Evolutionary conservation across 2,329 filamentous ascomycete genomes (phyloP).

Genomic region (Ascochyta clinopodiicola): DNA sequence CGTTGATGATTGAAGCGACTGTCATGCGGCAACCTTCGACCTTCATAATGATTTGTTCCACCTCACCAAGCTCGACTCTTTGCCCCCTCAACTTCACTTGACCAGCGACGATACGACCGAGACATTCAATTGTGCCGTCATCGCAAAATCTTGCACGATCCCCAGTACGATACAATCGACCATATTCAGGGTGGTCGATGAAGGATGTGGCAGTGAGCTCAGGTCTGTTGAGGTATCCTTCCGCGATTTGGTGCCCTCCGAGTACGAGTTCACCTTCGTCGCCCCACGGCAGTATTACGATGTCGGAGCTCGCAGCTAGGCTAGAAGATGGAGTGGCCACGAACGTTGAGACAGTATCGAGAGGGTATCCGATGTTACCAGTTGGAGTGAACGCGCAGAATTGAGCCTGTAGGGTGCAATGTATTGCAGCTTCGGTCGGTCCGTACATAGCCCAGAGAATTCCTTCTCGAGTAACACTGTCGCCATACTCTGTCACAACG

Average conservation of each 20-base stretch:
- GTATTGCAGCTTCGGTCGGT: conserved; percentile 89
- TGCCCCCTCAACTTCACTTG: conserved; percentile 90
- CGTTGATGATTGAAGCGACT: conserved; percentile 70
- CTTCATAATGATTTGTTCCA: conserved; percentile 46
- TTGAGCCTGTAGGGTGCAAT: conserved; percentile 77
- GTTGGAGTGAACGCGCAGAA: conserved; percentile 65
- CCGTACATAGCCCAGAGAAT: conserved; percentile 94
- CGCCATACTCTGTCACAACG: conserved; percentile 81
- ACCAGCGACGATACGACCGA: conserved; percentile 78
- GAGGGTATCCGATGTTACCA: conserved; percentile 76
- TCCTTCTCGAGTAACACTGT: conserved; percentile 58
- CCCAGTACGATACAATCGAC: conserved; percentile 80
- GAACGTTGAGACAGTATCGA: conserved; percentile 82
- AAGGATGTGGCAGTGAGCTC: conserved; percentile 78
- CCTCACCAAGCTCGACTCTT: conserved; percentile 75
- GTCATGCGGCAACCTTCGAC: conserved; percentile 62
- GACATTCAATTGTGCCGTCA: conserved; percentile 78
- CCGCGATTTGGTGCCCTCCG: conserved; percentile 79
- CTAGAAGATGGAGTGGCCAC: conserved; percentile 61
- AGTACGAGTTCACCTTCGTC: conserved; percentile 80
- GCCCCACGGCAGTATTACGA: conserved; percentile 67
- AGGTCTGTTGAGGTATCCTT: conserved; percentile 80
- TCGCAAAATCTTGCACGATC: conserved; percentile 76
- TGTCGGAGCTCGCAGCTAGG: conserved; percentile 28
- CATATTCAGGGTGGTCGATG: conserved; percentile 67